Conservation (phyloP, 1,284 basidiomycete species). For the Heliocybe sulcata region DNA sequence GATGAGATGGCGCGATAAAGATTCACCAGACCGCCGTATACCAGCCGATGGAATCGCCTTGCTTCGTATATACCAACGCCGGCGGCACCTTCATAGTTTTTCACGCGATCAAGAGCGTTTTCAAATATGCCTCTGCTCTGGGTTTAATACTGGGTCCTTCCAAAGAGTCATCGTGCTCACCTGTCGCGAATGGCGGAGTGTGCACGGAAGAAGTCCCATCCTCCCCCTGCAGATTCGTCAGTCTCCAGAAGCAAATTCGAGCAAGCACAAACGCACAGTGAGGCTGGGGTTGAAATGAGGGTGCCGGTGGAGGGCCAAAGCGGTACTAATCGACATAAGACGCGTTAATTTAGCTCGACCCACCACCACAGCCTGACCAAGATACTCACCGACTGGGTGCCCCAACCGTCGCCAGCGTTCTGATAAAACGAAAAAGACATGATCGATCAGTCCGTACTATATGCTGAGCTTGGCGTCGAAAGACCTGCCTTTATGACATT, state of each 20-base stretch:
- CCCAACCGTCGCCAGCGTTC: conserved; percentile 35
- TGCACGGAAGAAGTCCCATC: conserved; percentile 53
- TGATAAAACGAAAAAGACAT: conserved; percentile 37
- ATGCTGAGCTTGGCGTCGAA: too few relatives aligned
- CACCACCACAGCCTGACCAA: too few relatives aligned
- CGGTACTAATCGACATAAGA: conserved; percentile 28
- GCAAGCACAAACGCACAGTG: conserved; percentile 30
- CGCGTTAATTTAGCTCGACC: neutral
- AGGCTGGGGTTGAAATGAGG: conserved; percentile 50
- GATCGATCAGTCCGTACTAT: too few relatives aligned
- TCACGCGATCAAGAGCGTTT: conserved; percentile 45
- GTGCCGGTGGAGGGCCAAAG: conserved; percentile 44
- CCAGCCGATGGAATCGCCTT: conserved; percentile 46
- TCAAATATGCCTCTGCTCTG: conserved; percentile 42
- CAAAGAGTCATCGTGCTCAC: conserved; percentile 29
- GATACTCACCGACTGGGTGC: conserved; percentile 33
- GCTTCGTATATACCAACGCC: conserved; percentile 51
- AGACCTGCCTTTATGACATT: too few relatives aligned
- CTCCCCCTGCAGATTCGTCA: conserved; percentile 36
- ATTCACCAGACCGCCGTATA: conserved; percentile 49
- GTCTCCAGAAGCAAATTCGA: conserved; percentile 12
- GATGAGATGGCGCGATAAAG: neutral
- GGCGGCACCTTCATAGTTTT: conserved; percentile 25
- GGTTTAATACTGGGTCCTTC: neutral
- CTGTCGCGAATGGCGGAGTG: conserved; percentile 47